phyloP scores from a whole-genome alignment of 352 stramenopile species.

The Aphanomyces cochlioides region DNA sequence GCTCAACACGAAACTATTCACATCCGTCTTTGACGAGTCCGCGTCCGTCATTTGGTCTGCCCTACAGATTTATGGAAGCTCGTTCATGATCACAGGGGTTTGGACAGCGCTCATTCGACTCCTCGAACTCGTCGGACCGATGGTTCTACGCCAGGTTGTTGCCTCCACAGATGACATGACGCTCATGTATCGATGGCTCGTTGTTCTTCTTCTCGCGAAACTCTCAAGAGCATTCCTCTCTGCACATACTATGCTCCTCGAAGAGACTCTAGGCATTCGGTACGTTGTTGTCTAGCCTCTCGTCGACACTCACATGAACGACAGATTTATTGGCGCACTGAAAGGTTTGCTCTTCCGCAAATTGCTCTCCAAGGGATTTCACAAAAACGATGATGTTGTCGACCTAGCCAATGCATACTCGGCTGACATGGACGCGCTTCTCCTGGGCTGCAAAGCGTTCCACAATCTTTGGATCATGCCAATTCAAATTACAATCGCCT shows the following conservation, averaged over 20 bases:
- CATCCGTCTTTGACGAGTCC: background rate
- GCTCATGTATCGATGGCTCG: conserved; percentile 18
- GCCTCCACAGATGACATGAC: background rate
- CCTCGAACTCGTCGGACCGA: conserved; percentile 23
- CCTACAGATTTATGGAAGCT: conserved; percentile 5
- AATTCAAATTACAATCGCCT: conserved; percentile 45
- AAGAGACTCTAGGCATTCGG: conserved; percentile 17
- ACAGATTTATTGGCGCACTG: conserved; percentile 16
- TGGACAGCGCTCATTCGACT: background rate
- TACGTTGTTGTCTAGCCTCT: background rate
- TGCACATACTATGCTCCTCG: conserved; percentile 9
- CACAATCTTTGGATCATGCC: conserved; percentile 55
- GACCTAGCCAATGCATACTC: conserved; percentile 22
- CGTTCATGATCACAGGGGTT: conserved; percentile 6
- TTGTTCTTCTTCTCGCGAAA: conserved; percentile 7
- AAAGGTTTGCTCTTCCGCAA: conserved; percentile 24
- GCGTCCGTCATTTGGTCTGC: background rate
- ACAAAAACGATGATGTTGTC: background rate
- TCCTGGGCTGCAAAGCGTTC: conserved; percentile 7
- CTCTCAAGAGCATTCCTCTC: background rate
- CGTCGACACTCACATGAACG: background rate
- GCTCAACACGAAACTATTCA: conserved; percentile 45
- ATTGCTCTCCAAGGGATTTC: background rate
- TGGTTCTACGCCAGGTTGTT: conserved; percentile 15
- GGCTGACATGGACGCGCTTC: conserved; percentile 14